phyloP scores from a whole-genome alignment of 179 eudicot species.

The Heliamphora pulchella region DNA sequence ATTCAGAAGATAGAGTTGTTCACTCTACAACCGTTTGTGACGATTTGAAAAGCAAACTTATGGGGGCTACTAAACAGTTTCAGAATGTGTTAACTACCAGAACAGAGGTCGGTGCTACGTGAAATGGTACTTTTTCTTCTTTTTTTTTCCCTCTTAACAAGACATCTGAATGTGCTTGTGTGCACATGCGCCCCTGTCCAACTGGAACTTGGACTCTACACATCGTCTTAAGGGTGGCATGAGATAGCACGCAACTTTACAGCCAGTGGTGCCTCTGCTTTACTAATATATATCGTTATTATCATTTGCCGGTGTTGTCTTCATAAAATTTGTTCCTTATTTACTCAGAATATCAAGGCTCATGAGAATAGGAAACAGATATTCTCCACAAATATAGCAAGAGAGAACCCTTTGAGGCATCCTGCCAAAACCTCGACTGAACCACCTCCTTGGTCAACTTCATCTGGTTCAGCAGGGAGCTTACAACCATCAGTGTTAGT shows the following conservation, averaged over 20 bases:
- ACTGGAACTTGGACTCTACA: neutral
- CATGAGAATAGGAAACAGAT: conserved; percentile 74
- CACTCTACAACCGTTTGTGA: conserved; percentile 74
- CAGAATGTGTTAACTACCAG: conserved; percentile 76
- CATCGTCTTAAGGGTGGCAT: conserved; percentile 1
- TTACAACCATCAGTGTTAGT: conserved; percentile 42
- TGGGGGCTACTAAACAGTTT: conserved; percentile 77
- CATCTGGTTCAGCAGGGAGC: conserved; percentile 40
- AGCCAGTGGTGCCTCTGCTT: neutral
- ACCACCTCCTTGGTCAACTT: conserved; percentile 81
- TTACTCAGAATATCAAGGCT: conserved; percentile 68
- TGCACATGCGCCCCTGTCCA: neutral
- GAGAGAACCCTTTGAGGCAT: conserved; percentile 59
- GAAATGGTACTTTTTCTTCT: neutral
- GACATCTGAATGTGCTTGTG: neutral
- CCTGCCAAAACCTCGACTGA: conserved; percentile 38
- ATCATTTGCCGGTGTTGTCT: neutral
- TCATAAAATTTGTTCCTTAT: neutral
- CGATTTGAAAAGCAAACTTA: conserved; percentile 73
- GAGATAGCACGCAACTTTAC: conserved; percentile 8
- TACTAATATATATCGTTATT: neutral
- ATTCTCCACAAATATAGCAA: conserved; percentile 57
- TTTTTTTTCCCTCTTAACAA: too few relatives aligned
- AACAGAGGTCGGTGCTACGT: conserved; percentile 46
- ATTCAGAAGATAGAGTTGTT: conserved; percentile 57